Evolutionary conservation across 148 eudicot species (phyloP), one percentile per base, ranked within the genome.

Genomic region (Amaranthus hypochondriacus): DNA sequence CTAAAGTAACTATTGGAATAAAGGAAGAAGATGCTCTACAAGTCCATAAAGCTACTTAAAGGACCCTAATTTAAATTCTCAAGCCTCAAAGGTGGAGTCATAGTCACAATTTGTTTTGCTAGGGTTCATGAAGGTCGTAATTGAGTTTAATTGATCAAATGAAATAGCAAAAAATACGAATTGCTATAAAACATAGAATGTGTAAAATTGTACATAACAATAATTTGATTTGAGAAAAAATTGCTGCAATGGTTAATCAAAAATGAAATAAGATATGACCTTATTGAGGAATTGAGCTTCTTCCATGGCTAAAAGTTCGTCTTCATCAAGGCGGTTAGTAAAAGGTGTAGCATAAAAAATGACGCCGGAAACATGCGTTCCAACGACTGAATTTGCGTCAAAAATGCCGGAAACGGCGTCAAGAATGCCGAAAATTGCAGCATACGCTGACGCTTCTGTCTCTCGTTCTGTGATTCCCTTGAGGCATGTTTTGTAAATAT

Each of bases 251-350:
- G 47, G 47, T 5, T 42, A 56, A 47, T 43, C 10, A 48, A 59
- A 56, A 3, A 4, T 10, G 47, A 6, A 7, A 5, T 18, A 3
- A 59, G 52, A 62, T 47, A 21, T 9, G 42, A 92, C 97, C 94
- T 90, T 90, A 3, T 88, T 84, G 69, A 85, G 88, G 78, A 78
- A 84, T 18, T 90, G 89, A 67, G 91, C 80, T 75, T 92, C 97
- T 71, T 90, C 92, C 73, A 85, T 74, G 77, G 93, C 88, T 44
- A 92, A 89, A 54, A 87, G 88, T 71, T 92, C 96, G 69, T 92
- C 97, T 66, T 92, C 96, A 82, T 86, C 3, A 75, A 89, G 70
- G 88, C 81, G 56, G 81, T 83, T 3, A 87, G 70, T 78, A 85
- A 80, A 66, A 88, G 95, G 5, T 87, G 66, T 87, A 86, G 18